phyloP scores from a whole-genome alignment of 345 rosid species.

The Gossypioides kirkii region DNA sequence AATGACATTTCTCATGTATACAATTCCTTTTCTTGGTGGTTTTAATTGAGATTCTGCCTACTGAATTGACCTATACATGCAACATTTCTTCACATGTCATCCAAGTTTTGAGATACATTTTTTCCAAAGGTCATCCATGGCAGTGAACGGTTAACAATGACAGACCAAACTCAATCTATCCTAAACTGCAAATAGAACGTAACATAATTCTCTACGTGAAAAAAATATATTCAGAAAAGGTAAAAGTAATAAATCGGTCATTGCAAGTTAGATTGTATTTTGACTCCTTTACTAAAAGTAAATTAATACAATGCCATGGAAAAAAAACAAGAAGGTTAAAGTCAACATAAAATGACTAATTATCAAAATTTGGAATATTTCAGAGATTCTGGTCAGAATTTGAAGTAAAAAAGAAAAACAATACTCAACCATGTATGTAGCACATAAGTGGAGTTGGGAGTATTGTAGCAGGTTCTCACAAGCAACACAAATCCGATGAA shows the following conservation, averaged over 20 bases:
- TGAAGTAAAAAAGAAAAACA: background rate
- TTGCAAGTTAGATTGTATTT: too few species aligned
- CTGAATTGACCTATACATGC: background rate
- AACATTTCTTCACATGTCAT: background rate
- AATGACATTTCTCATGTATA: background rate
- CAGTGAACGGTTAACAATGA: background rate
- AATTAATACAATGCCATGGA: too few species aligned
- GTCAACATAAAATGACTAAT: background rate
- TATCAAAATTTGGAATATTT: background rate
- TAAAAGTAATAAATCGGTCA: too few species aligned
- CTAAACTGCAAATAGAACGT: background rate
- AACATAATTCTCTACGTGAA: background rate
- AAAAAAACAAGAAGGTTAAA: too few species aligned
- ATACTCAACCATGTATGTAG: background rate
- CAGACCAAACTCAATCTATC: background rate
- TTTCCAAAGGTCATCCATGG: background rate
- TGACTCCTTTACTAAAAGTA: too few species aligned
- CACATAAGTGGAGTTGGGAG: too few species aligned
- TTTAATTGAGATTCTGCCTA: background rate
- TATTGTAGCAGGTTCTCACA: too few species aligned
- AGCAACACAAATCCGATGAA: background rate
- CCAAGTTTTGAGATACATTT: background rate
- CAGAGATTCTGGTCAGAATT: background rate
- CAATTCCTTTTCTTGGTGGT: background rate
- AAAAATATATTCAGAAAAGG: background rate